These are phyloP conservation scores for Ceratocystis eucalypticola DNA, from an alignment of 2,329 filamentous ascomycete species.

Conservation along the genomic window DNA sequence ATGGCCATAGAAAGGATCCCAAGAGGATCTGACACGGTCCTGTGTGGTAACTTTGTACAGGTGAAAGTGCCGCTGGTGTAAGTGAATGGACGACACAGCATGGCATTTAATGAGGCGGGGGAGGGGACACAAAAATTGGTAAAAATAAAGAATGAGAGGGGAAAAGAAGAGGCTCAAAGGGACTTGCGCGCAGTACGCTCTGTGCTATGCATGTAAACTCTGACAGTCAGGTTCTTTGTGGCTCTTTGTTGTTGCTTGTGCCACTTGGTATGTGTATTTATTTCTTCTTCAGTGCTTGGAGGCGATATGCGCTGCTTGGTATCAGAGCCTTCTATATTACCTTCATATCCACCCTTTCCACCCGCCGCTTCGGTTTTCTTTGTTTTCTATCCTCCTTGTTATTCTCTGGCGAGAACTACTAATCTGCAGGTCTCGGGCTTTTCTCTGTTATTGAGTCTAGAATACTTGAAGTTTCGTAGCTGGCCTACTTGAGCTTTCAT, in stretches of 20 bases:
- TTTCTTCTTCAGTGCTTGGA: background rate
- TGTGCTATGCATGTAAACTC: too few relatives aligned
- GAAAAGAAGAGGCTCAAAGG: too few relatives aligned
- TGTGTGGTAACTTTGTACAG: background rate
- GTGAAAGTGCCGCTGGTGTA: constrained; percentile 1
- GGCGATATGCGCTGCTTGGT: background rate
- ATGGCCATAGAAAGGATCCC: background rate
- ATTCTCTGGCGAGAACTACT: background rate
- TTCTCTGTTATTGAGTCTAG: background rate
- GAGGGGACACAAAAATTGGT: background rate
- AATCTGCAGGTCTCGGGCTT: background rate
- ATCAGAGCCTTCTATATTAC: too few relatives aligned
- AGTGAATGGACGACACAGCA: background rate
- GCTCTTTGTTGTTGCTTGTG: background rate
- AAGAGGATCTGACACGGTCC: background rate
- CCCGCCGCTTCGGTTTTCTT: background rate
- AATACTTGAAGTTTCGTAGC: background rate
- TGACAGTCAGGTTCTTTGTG: background rate
- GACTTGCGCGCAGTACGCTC: too few relatives aligned
- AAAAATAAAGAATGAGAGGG: background rate
- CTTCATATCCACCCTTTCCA: background rate
- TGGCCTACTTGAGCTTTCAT: background rate
- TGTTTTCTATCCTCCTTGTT: background rate
- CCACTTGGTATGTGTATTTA: background rate
- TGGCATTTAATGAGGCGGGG: background rate